phyloP scores from a whole-genome alignment of 768 basidiomycete species.

The Mycena venus region DNA sequence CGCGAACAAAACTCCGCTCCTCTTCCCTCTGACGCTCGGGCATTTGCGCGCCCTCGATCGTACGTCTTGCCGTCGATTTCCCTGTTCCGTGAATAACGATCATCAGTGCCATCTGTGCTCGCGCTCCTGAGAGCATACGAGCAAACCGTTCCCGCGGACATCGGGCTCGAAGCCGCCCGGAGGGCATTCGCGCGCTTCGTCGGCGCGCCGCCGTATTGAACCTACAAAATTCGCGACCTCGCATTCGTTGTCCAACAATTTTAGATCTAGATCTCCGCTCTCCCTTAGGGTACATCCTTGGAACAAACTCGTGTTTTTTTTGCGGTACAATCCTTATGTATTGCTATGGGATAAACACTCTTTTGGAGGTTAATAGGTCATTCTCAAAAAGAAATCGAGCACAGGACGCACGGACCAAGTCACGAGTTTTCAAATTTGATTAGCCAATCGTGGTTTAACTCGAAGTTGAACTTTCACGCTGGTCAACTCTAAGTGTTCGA shows the following conservation, averaged over 20 bases:
- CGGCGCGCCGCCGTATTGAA: slow-evolving; percentile 23
- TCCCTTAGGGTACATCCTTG: not conserved
- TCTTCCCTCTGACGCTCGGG: slow-evolving; percentile 18
- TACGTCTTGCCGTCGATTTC: not conserved
- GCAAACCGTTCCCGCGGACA: not conserved
- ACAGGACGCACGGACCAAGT: too few species aligned
- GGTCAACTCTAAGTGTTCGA: too few species aligned
- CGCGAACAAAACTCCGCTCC: slow-evolving; percentile 5
- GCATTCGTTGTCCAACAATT: not conserved
- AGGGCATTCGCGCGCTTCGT: slow-evolving; percentile 17
- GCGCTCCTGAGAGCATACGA: slow-evolving; percentile 19
- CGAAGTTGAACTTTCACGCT: too few species aligned
- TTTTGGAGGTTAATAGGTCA: too few species aligned
- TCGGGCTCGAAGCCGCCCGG: slow-evolving; percentile 15
- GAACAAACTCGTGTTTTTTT: not conserved
- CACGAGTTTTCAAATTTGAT: too few species aligned
- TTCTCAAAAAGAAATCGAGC: too few species aligned
- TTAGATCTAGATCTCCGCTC: not conserved
- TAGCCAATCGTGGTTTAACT: too few species aligned
- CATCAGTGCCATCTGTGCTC: slow-evolving; percentile 14
- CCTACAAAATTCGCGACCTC: not conserved
- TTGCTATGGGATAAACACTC: too few species aligned
- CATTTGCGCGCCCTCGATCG: slow-evolving; percentile 15
- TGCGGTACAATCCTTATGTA: too few species aligned
- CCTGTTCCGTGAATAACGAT: not conserved